Conservation (phyloP, 1,284 basidiomycete genomes). For the Apiotrichum domesticum region DNA sequence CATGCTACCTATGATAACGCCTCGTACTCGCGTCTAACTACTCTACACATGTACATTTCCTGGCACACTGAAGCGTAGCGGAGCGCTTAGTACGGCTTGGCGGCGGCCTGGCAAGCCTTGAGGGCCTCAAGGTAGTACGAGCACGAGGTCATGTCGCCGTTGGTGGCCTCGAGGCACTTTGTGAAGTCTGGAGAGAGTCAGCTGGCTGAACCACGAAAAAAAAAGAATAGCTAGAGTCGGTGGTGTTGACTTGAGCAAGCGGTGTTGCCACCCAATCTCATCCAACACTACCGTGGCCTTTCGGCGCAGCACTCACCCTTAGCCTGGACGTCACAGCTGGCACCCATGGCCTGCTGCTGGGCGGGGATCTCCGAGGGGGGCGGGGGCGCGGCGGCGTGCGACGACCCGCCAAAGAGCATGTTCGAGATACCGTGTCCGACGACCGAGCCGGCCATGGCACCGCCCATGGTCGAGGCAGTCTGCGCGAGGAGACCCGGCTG, state of each 20-base stretch:
- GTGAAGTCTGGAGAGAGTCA: conserved; percentile 46
- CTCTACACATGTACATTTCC: background rate
- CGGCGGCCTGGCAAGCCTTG: conserved; percentile 51
- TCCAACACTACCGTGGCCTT: background rate
- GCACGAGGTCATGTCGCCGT: conserved; percentile 53
- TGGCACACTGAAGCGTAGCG: background rate
- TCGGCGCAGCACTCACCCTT: conserved; percentile 46
- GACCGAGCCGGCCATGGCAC: conserved; percentile 51
- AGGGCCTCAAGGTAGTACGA: conserved; percentile 53
- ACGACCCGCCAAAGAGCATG: conserved; percentile 53
- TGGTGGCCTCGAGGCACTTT: conserved; percentile 51
- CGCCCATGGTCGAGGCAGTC: conserved; percentile 54
- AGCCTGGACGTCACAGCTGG: conserved; percentile 52
- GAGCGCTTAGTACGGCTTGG: conserved; percentile 41
- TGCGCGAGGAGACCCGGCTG: conserved; percentile 43
- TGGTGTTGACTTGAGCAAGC: no score
- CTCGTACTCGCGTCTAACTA: background rate
- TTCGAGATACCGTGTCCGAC: conserved; percentile 54
- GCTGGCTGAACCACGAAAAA: background rate
- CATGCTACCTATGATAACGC: background rate
- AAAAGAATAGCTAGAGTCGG: background rate
- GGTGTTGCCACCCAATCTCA: background rate
- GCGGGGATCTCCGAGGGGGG: conserved; percentile 41
- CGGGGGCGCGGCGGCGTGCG: conserved; percentile 37
- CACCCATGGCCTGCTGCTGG: conserved; percentile 30